Evolutionary conservation across 1,284 basidiomycete species (phyloP).

Genomic region (Pterulicium gracile): DNA sequence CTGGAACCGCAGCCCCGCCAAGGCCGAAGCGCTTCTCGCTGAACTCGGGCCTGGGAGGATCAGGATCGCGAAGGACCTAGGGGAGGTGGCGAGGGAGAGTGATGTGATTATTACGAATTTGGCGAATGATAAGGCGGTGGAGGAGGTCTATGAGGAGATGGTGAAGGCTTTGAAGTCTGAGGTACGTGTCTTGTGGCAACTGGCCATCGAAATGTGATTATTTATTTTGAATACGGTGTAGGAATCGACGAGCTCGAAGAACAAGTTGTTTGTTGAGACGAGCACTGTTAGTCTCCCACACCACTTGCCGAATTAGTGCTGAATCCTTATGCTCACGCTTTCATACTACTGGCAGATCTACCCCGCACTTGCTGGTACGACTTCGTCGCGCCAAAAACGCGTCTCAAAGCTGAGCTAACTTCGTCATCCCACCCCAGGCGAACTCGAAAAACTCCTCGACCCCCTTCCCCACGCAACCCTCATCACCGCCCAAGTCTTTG

Average conservation of each 20-base stretch:
- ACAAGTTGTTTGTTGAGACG: slow-evolving; percentile 75
- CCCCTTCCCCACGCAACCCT: slow-evolving; percentile 53
- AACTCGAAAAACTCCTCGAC: slow-evolving; percentile 65
- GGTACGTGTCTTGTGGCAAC: too few species aligned
- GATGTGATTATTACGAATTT: slow-evolving; percentile 79
- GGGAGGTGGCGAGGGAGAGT: slow-evolving; percentile 52
- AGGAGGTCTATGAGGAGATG: slow-evolving; percentile 56
- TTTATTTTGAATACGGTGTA: slow-evolving; percentile 12
- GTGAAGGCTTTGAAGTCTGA: too few species aligned
- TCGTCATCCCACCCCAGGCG: slow-evolving; percentile 38
- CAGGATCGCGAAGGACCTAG: slow-evolving; percentile 42
- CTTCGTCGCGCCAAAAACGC: too few species aligned
- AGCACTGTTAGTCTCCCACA: slow-evolving; percentile 54
- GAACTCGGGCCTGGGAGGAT: slow-evolving; percentile 43
- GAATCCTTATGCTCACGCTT: too few species aligned
- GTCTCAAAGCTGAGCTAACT: too few species aligned
- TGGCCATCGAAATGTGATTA: too few species aligned
- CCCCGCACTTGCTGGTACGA: slow-evolving; percentile 56
- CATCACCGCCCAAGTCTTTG: slow-evolving; percentile 77
- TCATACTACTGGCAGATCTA: slow-evolving; percentile 39
- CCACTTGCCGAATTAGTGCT: too few species aligned
- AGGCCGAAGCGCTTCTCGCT: slow-evolving; percentile 43
- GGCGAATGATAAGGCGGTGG: slow-evolving; percentile 64
- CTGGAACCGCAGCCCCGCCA: slow-evolving; percentile 56
- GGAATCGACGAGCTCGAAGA: slow-evolving; percentile 29